Percentiles rank a stretch among this genome's conserved stretches.
These are phyloP conservation scores for Phytopythium boreale DNA, from an alignment of 352 stramenopile genomes.

Conservation along the genomic window DNA sequence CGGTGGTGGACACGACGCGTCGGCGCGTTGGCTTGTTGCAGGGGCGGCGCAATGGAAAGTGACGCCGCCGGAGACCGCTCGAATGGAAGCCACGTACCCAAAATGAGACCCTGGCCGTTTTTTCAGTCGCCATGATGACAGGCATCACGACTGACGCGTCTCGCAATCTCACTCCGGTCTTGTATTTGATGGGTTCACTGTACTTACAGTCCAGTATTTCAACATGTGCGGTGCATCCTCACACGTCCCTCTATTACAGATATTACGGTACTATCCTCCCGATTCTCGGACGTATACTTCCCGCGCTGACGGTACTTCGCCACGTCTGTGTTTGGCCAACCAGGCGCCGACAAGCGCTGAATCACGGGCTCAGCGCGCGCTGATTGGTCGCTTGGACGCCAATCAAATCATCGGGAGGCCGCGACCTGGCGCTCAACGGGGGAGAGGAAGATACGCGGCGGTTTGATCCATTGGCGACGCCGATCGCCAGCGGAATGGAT, in stretches of 20 bases:
- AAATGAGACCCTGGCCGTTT: no score
- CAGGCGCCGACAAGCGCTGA: not conserved
- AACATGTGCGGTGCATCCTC: not conserved
- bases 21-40: not conserved
- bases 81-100: no score
- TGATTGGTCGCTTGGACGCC: conserved; percentile 11
- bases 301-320: not conserved
- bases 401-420: conserved; percentile 13
- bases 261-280: no score
- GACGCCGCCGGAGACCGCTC: not conserved
- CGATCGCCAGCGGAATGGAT: no score
- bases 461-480: no score
- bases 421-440: not conserved
- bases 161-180: not conserved
- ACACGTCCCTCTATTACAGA: no score
- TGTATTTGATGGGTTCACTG: not conserved
- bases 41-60: not conserved
- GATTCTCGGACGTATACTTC: not conserved
- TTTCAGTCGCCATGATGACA: not conserved
- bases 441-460: no score
- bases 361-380: conserved; percentile 6
- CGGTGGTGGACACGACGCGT: not conserved
- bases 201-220: not conserved
- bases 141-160: not conserved
- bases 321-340: not conserved